Evolutionary conservation across 352 stramenopile genomes (phyloP), one percentile per base, ranked within the genome.

Genomic region (Phytophthora podocarpi): DNA sequence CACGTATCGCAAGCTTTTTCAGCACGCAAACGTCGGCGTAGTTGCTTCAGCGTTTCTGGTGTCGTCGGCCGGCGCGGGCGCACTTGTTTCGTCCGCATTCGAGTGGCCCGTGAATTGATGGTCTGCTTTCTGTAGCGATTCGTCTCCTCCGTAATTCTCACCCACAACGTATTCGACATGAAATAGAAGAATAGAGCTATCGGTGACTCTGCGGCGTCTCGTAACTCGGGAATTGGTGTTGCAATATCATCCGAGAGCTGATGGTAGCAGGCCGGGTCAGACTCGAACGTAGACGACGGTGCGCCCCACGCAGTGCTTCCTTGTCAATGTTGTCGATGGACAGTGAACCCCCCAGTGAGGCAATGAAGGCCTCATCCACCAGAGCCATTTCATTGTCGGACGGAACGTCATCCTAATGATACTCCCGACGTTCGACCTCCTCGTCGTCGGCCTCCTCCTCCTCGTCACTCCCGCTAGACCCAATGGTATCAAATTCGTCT

Each of bases 151-250:
- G 27, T 16, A 6, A 76, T 71, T 1, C 8, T 3, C 4, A 59
- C 51, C 62, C 50, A 67, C 21, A 76, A n/a, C 0, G 50, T 36
- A 12, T 57, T 64, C 1, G 51, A 41, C 28, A 74, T 42, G 18
- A 70, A 67, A 13, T 52, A 64, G 39, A 70, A 72, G 37, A 79
- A 71, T 15, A 46, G 26, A n/a, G 21, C 2, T 3, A 65, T 37
- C 6, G 47, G 56, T 6, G 46, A 59, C 12, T 58, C 13, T 0
- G 9, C 40, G 1, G 28, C 0, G 3, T 27, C 27, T 7, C n/a
- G 31, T 21, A 64, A n/a, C 28, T 45, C 37, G 0, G 4, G 1
- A 2, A 53, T 39, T 2, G 47, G 57, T 11, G 1, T 4, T 1
- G 35, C 55, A 2, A 34, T 27, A n/a, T 56, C 43, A 10, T 20